Evolutionary conservation across 345 rosid genomes (phyloP), one percentile per base, ranked within the genome.

Genomic region (Acer negundo): DNA sequence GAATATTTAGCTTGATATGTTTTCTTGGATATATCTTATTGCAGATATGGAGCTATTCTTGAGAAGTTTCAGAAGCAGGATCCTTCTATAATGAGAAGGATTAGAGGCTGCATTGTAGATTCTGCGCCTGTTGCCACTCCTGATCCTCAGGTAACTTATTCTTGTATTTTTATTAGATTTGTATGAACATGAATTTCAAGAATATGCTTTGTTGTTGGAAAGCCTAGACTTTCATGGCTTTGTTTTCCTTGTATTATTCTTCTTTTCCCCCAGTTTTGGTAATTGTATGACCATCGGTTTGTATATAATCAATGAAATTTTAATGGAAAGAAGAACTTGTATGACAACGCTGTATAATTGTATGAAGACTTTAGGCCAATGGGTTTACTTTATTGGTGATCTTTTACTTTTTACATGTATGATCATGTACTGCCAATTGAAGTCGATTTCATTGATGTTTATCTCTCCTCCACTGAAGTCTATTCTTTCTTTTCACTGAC

Each of bases 41-140:
- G 49, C 83, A 96, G 99, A 66, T 96, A 96, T 86, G 99, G 99
- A 80, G 97, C 84, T 70, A 90, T 96, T 76, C 80, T 96, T 73
- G 98, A 94, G 81, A 92, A 86, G 87, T 91, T 96, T 82, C 95
- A 91, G 82, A 86, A 88, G 83, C 88, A 89, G 81, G 95, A 94
- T 87, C 85, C 92, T 42, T 84, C 90, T 58, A 76, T 93, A 78
- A 78, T 85, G 74, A 83, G 87, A 82, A 89, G 85, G 64, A 95
- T 96, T 77, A 90, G 82, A 81, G 98, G 97, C 51, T 96, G 99
- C 85, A 86, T 96, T 59, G 93, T 96, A 24, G 99, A 96, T 85
- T 96, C 99, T 78, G 99, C 98, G 64, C 99, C 99, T 46, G 98
- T 93, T 75, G 99, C 99, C 13, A 89, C 89, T 59, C 89, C 97